Evolutionary conservation across 73 alveolate species (phyloP).

Genomic region (Blepharisma stoltei): DNA sequence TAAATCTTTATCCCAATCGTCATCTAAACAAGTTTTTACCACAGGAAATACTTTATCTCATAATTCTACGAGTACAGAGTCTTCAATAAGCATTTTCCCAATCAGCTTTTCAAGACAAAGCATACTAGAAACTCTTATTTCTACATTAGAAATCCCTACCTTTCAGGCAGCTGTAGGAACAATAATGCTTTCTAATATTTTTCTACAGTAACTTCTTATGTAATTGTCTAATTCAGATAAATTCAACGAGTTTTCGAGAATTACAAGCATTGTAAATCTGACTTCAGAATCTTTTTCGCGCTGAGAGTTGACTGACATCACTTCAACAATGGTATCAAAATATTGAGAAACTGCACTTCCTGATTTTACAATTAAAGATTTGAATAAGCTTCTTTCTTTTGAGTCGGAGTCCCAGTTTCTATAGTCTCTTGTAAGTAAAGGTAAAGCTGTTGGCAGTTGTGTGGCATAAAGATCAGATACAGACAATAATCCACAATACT

Average conservation of each 20-base stretch:
- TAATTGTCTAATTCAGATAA: neutral
- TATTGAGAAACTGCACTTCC: neutral
- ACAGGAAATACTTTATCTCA: constrained; percentile 2
- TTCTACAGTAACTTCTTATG: neutral
- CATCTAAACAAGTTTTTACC: neutral
- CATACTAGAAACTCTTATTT: constrained; percentile 19
- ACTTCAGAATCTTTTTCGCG: constrained; percentile 16
- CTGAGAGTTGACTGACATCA: neutral
- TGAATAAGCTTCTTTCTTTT: neutral
- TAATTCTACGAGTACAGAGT: neutral
- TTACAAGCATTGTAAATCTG: neutral
- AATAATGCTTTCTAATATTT: neutral
- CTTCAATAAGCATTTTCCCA: neutral
- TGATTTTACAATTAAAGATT: neutral
- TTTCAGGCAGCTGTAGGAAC: constrained; percentile 17
- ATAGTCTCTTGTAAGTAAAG: neutral
- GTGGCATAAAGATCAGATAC: neutral
- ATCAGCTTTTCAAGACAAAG: neutral
- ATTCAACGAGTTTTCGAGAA: neutral
- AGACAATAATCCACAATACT: neutral
- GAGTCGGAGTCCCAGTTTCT: neutral
- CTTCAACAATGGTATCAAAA: neutral
- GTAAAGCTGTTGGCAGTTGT: neutral
- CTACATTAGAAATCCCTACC: constrained; percentile 17
- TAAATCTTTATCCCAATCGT: constrained; percentile 19